phyloP scores from a whole-genome alignment of 495 filamentous ascomycete genomes.

The Poronia punctata region DNA sequence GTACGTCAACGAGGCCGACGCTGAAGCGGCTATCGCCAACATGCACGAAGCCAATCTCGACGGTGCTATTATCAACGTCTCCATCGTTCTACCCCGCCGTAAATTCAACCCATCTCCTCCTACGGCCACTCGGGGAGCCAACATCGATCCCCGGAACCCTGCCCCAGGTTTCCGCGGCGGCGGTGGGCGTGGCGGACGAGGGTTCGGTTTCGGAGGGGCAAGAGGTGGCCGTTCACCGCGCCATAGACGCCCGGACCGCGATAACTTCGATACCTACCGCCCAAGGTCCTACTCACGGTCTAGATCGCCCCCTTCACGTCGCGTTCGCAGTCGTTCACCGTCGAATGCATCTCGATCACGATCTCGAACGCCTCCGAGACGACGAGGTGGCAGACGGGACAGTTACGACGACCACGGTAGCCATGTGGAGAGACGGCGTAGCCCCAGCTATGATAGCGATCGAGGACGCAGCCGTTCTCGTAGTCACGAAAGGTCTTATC shows the following conservation, averaged over 20 bases:
- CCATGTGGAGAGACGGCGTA: constrained; percentile 45
- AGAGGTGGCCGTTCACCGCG: constrained; percentile 30
- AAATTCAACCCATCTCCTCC: constrained; percentile 48
- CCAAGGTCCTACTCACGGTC: constrained; percentile 48
- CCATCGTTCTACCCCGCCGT: constrained; percentile 84
- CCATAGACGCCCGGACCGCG: constrained; percentile 33
- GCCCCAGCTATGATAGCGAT: constrained; percentile 19
- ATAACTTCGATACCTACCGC: constrained; percentile 47
- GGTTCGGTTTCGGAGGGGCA: constrained; percentile 16
- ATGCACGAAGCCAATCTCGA: constrained; percentile 99
- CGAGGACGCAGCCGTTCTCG: constrained; percentile 21
- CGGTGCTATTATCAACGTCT: constrained; percentile 80
- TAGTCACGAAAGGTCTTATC: constrained; percentile 19
- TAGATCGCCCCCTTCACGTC: constrained; percentile 45
- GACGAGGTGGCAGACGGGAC: constrained; percentile 29
- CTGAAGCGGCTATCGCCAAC: constrained; percentile 83
- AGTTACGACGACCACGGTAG: constrained; percentile 36
- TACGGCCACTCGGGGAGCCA: constrained; percentile 41
- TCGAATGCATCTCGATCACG: constrained; percentile 27
- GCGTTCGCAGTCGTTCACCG: constrained; percentile 32
- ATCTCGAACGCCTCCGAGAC: constrained; percentile 21
- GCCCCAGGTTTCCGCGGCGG: constrained; percentile 30
- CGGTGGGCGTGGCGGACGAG: constrained; percentile 26
- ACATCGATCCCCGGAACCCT: constrained; percentile 38
- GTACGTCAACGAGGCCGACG: constrained; percentile 68